Base-by-base conservation (phyloP, 2,329 filamentous ascomycete genomes). In the Alternaria sp. region DNA sequence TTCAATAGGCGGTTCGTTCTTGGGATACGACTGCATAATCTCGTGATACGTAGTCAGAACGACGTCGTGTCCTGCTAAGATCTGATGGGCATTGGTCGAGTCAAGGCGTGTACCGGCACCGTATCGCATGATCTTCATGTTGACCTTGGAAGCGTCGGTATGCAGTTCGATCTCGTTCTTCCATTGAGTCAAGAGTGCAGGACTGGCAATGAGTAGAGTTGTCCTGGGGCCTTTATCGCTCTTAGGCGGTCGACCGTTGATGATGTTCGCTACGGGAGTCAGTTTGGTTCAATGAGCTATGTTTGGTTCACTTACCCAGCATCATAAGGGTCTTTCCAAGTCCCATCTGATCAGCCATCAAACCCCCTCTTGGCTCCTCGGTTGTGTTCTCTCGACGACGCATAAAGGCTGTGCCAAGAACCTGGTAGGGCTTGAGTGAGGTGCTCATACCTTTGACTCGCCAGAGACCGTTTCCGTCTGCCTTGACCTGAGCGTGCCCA, bases 381-480 rank as follows among this genome's bases (percentile, higher is more conserved):
- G 21, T 10, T 1, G 64, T 77, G 5, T 81, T 77, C 70, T 90
- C 88, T 4, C 85, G 80, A 4, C 75, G 69, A 0, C 85, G 69
- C 87, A 90, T 89, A 78, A 87, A 90, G 0, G 82, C 79, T 0
- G 79, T 81, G 0, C 83, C 86, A 0, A 85, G 77, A 0, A 89
- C 66, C 57, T 90, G 88, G 50, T 87, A 84, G 10, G 74, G 69
- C 60, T 82, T 82, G 1, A 89, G 69, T 0, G 76, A 69, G 0
- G 79, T 81, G 25, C 70, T 78, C 84, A 88, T 85, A 0, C 86
- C 85, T 20, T 77, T 82, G 1, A 87, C 74, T 0, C 72, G 49
- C 84, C 84, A 86, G 14, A 75, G 70, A 1, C 78, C 75, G 26
- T 76, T 71, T 0, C 77, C 78, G 55, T 71, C 65, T 6, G 71